phyloP scores from a whole-genome alignment of 345 rosid genomes.

The Mallotus nudiflorus region DNA sequence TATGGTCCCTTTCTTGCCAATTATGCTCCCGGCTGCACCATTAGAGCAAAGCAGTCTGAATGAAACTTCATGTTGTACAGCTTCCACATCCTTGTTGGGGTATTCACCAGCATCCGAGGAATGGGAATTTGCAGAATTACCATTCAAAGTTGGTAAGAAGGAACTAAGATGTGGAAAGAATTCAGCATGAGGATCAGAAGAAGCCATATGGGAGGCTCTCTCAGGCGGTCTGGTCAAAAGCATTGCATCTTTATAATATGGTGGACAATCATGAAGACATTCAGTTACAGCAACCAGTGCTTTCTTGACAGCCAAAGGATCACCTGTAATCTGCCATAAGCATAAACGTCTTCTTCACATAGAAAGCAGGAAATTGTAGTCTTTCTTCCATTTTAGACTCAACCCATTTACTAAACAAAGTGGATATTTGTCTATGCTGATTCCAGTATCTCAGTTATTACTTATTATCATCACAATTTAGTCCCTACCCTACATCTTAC shows the following conservation, averaged over 20 bases:
- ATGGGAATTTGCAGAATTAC: conserved; percentile 19
- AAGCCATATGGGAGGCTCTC: conserved; percentile 19
- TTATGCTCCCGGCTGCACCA: conserved; percentile 57
- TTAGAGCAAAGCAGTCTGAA: conserved; percentile 54
- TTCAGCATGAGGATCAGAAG: conserved; percentile 44
- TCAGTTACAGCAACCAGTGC: conserved; percentile 55
- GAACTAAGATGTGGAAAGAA: conserved; percentile 54
- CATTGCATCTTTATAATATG: conserved; percentile 22
- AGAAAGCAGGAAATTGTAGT: background rate
- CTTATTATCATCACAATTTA: background rate
- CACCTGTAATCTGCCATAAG: conserved; percentile 51
- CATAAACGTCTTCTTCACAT: conserved; percentile 3
- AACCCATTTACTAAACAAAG: background rate
- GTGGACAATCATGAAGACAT: conserved; percentile 43
- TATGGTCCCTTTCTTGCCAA: conserved; percentile 57
- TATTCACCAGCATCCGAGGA: conserved; percentile 26
- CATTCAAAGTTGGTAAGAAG: conserved; percentile 25
- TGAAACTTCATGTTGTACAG: conserved; percentile 36
- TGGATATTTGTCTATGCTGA: background rate
- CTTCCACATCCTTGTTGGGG: conserved; percentile 15
- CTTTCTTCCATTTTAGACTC: background rate
- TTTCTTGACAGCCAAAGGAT: conserved; percentile 57
- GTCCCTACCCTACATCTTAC: background rate
- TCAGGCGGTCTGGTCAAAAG: conserved; percentile 30
- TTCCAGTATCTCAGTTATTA: background rate